Evolutionary conservation across 176 grass and related monocot genomes (phyloP).

Genomic region (Rhynchospora breviuscula): DNA sequence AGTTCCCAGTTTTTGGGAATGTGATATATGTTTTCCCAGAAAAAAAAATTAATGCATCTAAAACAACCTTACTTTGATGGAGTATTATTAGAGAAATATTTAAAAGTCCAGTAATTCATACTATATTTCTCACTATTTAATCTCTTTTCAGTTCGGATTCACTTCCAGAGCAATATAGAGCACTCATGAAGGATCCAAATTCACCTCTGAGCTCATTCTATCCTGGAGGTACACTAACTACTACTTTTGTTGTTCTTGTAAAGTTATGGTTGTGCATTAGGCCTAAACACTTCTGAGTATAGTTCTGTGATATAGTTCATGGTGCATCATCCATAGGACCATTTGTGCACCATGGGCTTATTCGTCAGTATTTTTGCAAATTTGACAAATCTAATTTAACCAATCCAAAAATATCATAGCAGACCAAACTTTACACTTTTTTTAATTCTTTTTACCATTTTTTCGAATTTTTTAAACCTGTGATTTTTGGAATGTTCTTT

Average conservation of each 20-base stretch:
- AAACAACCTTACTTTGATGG: conserved; percentile 15
- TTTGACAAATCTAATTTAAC: too few species aligned
- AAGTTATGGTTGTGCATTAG: neutral
- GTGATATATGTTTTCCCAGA: neutral
- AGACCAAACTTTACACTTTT: too few species aligned
- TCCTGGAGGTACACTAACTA: conserved; percentile 60
- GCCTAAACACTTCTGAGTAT: neutral
- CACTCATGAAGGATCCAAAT: conserved; percentile 68
- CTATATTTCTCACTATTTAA: conserved; percentile 1
- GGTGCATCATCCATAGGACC: too few species aligned
- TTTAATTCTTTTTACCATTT: too few species aligned
- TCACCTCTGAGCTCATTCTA: conserved; percentile 88
- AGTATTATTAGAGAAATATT: conserved; percentile 9
- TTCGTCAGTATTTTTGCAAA: too few species aligned
- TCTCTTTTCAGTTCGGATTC: conserved; percentile 75
- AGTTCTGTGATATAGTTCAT: too few species aligned
- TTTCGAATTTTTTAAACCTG: too few species aligned
- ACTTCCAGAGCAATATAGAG: conserved; percentile 72
- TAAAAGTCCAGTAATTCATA: neutral
- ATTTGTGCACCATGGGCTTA: too few species aligned
- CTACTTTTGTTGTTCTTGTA: conserved; percentile 3
- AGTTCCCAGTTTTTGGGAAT: neutral
- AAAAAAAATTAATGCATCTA: neutral
- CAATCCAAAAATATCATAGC: too few species aligned
- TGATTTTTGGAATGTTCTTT: too few species aligned